These are phyloP conservation scores for Cyclotella sp. DNA, from an alignment of 108 stramenopile species.

Conservation along the genomic window DNA sequence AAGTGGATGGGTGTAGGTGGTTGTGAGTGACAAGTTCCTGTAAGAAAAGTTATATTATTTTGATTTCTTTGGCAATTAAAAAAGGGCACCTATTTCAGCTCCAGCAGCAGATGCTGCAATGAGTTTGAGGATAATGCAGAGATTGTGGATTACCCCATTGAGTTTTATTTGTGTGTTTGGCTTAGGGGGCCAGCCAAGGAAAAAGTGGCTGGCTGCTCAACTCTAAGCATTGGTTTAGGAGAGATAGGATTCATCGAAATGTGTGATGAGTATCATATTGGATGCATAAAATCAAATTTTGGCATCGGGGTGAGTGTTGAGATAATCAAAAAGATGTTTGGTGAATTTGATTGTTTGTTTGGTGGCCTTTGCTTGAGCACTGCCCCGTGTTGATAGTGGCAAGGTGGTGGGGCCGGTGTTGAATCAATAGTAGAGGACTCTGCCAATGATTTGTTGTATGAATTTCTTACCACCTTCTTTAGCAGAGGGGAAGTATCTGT, in stretches of 20 bases:
- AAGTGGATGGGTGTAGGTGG: too few relatives aligned
- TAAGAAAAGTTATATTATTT: not conserved
- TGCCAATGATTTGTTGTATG: constrained; percentile 46
- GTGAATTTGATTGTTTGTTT: constrained; percentile 2
- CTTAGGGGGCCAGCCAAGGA: not conserved
- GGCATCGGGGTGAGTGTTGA: constrained; percentile 53
- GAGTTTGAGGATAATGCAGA: not conserved
- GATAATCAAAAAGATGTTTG: constrained; percentile 47
- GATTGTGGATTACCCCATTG: not conserved
- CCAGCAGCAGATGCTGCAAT: constrained; percentile 12
- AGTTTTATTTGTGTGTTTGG: not conserved
- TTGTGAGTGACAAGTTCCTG: too few relatives aligned
- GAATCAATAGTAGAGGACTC: constrained; percentile 51
- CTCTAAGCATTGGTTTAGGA: constrained; percentile 3
- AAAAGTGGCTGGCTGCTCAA: not conserved
- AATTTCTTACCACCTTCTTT: constrained; percentile 20
- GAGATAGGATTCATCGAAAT: not conserved
- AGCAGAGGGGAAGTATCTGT: constrained; percentile 29
- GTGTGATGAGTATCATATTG: constrained; percentile 7
- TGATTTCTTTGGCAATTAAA: not conserved
- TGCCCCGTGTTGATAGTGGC: constrained; percentile 19
- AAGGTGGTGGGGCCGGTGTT: constrained; percentile 49
- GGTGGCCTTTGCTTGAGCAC: constrained; percentile 29
- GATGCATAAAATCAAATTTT: constrained; percentile 35
- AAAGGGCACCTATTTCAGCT: constrained; percentile 12